Evolutionary conservation across 768 basidiomycete genomes (phyloP), one percentile per base, ranked within the genome.

Genomic region (Myochromella boudieri): DNA sequence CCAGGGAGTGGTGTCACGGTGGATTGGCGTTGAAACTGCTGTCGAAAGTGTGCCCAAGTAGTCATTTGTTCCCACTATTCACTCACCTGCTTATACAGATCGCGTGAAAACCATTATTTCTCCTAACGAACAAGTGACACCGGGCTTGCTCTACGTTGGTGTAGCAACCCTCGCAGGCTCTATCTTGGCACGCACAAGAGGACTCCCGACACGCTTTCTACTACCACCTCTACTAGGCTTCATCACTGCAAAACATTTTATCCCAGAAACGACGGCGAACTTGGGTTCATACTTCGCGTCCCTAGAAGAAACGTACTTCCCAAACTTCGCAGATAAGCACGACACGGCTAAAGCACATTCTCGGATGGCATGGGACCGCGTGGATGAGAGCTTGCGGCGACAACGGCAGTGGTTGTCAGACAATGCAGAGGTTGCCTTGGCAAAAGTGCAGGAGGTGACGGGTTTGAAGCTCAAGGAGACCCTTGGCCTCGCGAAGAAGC

Each of bases 141-240:
- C 95, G 1, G 91, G 89, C n/a, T 59, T 87, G 4, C 83, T 97
- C 44, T 97, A 95, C 71, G 86, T 91, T 37, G 91, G 92, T 39
- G 78, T 98, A 39, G 84, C 91, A 2, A 83, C 91, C 11, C 82
- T 98, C 38, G 87, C 89, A 3, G 91, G 89, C 1, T 93, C 93
- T 46, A 85, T 98, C 57, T 56, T 97, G 46, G 81, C 88, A 0
- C 85, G 94, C 33, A 87, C 86, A 55, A 84, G 94, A 52, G 61
- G 71, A 42, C 67, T 94, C 44, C 75, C 83, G 25, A 68, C 81
- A 4, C 87, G 95, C 15, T 56, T 87, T 42, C 51, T 87, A 36
- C 76, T 94, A 11, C 95, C 95, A 0, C 88, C 95, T 0, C 49
- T 81, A 18, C 79, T 93, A 63, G 68, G 93, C 54, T 44, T 86